Evolutionary conservation across 2,329 filamentous ascomycete species (phyloP), one percentile per base, ranked within the genome.

Genomic region (Furcasterigmium sp.): DNA sequence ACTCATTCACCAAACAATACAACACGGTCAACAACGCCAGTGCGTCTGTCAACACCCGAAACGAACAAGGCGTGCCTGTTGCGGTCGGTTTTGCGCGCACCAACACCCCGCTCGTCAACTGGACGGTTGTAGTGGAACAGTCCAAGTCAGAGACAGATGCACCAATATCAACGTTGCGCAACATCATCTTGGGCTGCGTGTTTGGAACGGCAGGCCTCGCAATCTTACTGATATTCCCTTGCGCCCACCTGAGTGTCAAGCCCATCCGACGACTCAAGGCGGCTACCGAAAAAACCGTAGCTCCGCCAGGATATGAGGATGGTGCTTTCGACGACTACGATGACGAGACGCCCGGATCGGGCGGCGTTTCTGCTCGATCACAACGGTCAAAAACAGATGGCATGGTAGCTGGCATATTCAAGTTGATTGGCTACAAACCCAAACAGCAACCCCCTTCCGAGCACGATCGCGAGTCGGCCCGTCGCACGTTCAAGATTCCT

Each of bases 91-190:
- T 82, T 55, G 87, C 87, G 8, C 73, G 85, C 10, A 80, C 86
- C 0, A 73, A 78, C 42, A 87, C 75, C 5, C 59, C 66, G 1
- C 65, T 94, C 41, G 87, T 87, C 8, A 80, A 91, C 55, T 96
- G 91, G 91, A 81, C 87, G 5, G 68, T 96, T 4, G 55, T 95
- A 3, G 78, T 95, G 1, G 91, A 95, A 58, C 84, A 93, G 60
- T 71, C 80, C 3, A 80, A 80, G 49, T 60, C 61, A 18, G 90
- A 95, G 62, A 87, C 90, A 1, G 90, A 85, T 65, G 70, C 73
- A 8, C 86, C 90, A 0, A 90, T 95, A 45, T 65, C 72, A 21
- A 82, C 80, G 17, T 70, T 95, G n/a, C 80, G 87, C 17, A 82
- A 84, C 38, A 87, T 95, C 40, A 76, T 96, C 2, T 64, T 95